A percentile compares a stretch with the other conserved stretches of the same genome.
Evolutionary conservation across 1,139 yeast species (phyloP).

Genomic region (Yamadazyma dushanensis): DNA sequence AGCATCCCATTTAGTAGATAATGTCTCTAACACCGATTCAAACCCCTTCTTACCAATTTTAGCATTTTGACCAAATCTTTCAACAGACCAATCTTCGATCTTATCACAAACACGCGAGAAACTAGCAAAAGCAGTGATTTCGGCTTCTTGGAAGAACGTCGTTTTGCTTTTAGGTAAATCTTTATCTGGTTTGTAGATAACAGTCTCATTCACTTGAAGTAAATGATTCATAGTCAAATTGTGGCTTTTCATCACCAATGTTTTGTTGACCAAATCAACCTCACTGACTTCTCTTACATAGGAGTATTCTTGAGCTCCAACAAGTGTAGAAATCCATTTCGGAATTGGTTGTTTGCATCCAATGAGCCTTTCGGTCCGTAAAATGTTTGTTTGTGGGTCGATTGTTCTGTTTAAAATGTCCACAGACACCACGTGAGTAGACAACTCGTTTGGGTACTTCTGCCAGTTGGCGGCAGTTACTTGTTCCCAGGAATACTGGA

Average conservation of each 20-base stretch:
- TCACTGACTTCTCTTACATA: constrained; percentile 89
- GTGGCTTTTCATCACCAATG: constrained; percentile 78
- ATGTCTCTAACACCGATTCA: constrained; percentile 66
- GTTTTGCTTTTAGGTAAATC: constrained; percentile 53
- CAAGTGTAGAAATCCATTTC: constrained; percentile 68
- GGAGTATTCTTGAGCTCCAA: constrained; percentile 74
- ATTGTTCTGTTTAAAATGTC: constrained; percentile 79
- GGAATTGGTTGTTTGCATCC: constrained; percentile 91
- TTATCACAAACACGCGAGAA: constrained; percentile 71
- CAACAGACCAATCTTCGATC: constrained; percentile 90
- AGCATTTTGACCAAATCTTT: constrained; percentile 88
- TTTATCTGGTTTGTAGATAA: constrained; percentile 70
- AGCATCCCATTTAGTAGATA: constrained; percentile 53
- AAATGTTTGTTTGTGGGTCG: constrained; percentile 51
- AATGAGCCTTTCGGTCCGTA: constrained; percentile 83
- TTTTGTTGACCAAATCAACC: constrained; percentile 65
- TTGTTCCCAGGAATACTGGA: constrained; percentile 88
- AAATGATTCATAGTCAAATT: constrained; percentile 82
- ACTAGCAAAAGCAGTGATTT: constrained; percentile 81
- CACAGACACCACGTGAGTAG: constrained; percentile 94
- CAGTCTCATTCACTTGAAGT: constrained; percentile 82
- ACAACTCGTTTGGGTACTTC: constrained; percentile 89
- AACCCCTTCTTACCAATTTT: constrained; percentile 78
- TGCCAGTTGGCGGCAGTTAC: constrained; percentile 97
- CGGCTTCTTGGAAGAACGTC: constrained; percentile 76